phyloP scores from a whole-genome alignment of 2,329 filamentous ascomycete genomes.

The Acrodontium crateriforme region DNA sequence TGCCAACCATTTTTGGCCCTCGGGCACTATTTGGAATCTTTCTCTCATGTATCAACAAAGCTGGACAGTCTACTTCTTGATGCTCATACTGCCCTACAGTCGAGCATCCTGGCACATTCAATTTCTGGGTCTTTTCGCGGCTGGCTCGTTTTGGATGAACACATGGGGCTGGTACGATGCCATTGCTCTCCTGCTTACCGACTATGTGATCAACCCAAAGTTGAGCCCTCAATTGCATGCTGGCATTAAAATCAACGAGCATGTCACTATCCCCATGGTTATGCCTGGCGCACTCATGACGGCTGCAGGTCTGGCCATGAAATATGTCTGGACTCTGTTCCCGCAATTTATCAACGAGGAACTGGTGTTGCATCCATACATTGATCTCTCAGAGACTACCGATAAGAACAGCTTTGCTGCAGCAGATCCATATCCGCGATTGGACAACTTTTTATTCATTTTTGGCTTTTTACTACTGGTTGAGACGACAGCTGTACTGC shows the following conservation, averaged over 20 bases:
- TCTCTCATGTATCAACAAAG: conserved; percentile 31
- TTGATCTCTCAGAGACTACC: conserved; percentile 13
- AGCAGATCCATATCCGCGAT: conserved; percentile 12
- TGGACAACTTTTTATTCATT: conserved; percentile 19
- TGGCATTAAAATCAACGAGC: conserved; percentile 10
- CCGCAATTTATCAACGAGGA: conserved; percentile 14
- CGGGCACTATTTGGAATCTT: conserved; percentile 33
- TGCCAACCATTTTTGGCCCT: conserved; percentile 30
- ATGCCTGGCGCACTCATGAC: conserved; percentile 4
- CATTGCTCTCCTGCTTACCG: conserved; percentile 15
- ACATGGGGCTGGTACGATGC: conserved; percentile 20
- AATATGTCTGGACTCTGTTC: conserved; percentile 14
- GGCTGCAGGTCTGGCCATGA: conserved; percentile 12
- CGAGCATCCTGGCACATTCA: conserved; percentile 28
- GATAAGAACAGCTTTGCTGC: conserved; percentile 7
- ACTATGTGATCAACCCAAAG: conserved; percentile 9
- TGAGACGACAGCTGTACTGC: conserved; percentile 8
- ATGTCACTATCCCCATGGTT: conserved; percentile 11
- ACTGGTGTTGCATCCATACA: conserved; percentile 15
- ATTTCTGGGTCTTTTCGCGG: conserved; percentile 13
- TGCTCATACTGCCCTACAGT: conserved; percentile 34
- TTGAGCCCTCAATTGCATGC: conserved; percentile 9
- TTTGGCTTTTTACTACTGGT: conserved; percentile 12
- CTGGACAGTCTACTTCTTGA: conserved; percentile 33
- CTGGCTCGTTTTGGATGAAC: conserved; percentile 18